Conservation (phyloP, 192 early-diverging fungal species). For the Entomortierella lignicola region DNA sequence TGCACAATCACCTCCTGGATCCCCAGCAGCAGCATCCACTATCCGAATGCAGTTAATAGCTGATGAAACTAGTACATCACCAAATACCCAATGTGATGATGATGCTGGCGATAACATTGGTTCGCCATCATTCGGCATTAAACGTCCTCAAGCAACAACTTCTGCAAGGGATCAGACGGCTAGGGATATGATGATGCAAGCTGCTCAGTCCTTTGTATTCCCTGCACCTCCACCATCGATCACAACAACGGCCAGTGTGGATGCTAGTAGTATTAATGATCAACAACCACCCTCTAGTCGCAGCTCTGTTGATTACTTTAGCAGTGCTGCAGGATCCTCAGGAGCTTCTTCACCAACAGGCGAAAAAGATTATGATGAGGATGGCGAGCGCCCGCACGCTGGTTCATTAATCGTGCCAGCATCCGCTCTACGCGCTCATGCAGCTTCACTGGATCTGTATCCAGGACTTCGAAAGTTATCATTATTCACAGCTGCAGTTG, state of each 20-base stretch:
- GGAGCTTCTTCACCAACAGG: neutral
- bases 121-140: constrained; percentile 16
- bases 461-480: constrained; percentile 45
- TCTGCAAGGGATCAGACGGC: neutral
- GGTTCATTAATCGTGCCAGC: constrained; percentile 11
- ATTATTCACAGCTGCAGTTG: constrained; percentile 35
- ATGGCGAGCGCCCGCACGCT: neutral
- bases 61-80: neutral
- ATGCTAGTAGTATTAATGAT: neutral
- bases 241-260: neutral
- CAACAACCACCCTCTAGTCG: neutral
- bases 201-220: constrained; percentile 16
- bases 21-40: neutral
- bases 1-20: neutral
- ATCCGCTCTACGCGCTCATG: constrained; percentile 10
- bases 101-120: neutral
- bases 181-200: neutral
- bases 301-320: neutral
- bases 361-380: too few species aligned
- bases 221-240: constrained; percentile 6
- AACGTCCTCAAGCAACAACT: neutral
- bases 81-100: too few species aligned
- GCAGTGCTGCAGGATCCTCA: neutral
- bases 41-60: neutral
- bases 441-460: constrained; percentile 33